A percentile compares a stretch with the other conserved stretches of the same genome.
Evolutionary conservation across 192 early-diverging fungal species (phyloP).

Genomic region (Geosiphon pyriformis): DNA sequence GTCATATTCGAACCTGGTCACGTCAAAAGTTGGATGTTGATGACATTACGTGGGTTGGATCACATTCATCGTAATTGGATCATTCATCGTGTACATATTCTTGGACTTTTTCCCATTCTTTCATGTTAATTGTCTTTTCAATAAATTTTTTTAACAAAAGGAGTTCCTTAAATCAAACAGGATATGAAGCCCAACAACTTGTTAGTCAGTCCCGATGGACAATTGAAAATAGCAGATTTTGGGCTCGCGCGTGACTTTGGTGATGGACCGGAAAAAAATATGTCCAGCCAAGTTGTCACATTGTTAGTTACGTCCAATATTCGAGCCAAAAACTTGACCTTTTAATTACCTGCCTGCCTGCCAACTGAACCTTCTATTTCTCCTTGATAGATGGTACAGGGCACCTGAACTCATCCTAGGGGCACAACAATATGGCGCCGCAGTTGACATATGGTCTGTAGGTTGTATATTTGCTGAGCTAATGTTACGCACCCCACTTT

Average conservation of each 20-base stretch:
- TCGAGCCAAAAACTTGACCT: neutral
- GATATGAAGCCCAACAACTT: slow-evolving; percentile 90
- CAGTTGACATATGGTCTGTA: slow-evolving; percentile 94
- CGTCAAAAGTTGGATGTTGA: slow-evolving; percentile 97
- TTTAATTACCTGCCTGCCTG: neutral
- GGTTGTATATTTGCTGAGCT: slow-evolving; percentile 99
- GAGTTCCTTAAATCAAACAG: slow-evolving; percentile 25
- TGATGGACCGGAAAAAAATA: slow-evolving; percentile 58
- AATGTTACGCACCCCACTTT: slow-evolving; percentile 82
- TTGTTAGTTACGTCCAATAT: slow-evolving; percentile 42
- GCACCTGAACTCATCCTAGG: slow-evolving; percentile 92
- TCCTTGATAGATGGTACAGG: slow-evolving; percentile 78
- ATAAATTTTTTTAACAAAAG: slow-evolving; percentile 8
- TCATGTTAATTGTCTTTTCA: neutral
- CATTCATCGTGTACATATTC: slow-evolving; percentile 65
- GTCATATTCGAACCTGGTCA: slow-evolving; percentile 86
- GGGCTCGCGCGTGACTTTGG: slow-evolving; percentile 96
- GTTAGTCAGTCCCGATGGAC: slow-evolving; percentile 74
- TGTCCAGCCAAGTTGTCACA: slow-evolving; percentile 95
- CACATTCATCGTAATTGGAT: slow-evolving; percentile 90
- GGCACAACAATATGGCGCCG: slow-evolving; percentile 79
- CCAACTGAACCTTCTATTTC: neutral
- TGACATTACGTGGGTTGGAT: slow-evolving; percentile 88
- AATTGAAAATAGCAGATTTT: slow-evolving; percentile 97
- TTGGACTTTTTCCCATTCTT: neutral